A percentile compares a stretch with the other conserved stretches of the same genome.
phyloP scores from a whole-genome alignment of 2,329 filamentous ascomycete species.

The Triangularia setosa region DNA sequence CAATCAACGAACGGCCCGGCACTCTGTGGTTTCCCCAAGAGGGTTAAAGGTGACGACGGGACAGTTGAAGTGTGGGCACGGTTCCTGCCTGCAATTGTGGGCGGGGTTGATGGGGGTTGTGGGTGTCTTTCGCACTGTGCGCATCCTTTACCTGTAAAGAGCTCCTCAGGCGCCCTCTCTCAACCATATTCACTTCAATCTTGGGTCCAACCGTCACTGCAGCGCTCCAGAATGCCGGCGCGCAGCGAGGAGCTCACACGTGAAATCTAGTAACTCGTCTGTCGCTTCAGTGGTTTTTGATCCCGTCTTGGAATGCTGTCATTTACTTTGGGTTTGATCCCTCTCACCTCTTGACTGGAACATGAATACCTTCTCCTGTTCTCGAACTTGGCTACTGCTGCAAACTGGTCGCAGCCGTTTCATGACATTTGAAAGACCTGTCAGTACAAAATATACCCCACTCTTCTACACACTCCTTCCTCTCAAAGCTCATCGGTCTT shows the following conservation, averaged over 20 bases:
- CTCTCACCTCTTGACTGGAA: neutral
- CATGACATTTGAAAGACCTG: too few relatives aligned
- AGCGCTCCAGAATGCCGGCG: neutral
- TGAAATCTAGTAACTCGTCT: neutral
- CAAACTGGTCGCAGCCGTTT: too few relatives aligned
- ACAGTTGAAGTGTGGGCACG: neutral
- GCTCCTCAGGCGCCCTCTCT: neutral
- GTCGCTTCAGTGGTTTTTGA: neutral
- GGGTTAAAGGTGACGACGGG: neutral
- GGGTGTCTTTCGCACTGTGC: neutral
- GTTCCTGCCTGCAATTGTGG: neutral
- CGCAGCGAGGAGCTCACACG: neutral
- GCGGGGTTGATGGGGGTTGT: neutral
- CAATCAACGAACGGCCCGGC: too few relatives aligned
- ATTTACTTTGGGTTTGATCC: too few relatives aligned
- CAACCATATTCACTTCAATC: neutral
- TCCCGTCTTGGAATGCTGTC: neutral
- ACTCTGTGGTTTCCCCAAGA: neutral
- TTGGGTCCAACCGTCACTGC: neutral
- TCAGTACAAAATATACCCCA: too few relatives aligned
- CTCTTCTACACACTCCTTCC: too few relatives aligned
- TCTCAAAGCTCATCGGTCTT: neutral
- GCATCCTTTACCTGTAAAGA: too few relatives aligned
- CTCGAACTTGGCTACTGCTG: neutral
- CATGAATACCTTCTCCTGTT: neutral